phyloP scores from a whole-genome alignment of 768 basidiomycete genomes.

The Ephemerocybe angulata region DNA sequence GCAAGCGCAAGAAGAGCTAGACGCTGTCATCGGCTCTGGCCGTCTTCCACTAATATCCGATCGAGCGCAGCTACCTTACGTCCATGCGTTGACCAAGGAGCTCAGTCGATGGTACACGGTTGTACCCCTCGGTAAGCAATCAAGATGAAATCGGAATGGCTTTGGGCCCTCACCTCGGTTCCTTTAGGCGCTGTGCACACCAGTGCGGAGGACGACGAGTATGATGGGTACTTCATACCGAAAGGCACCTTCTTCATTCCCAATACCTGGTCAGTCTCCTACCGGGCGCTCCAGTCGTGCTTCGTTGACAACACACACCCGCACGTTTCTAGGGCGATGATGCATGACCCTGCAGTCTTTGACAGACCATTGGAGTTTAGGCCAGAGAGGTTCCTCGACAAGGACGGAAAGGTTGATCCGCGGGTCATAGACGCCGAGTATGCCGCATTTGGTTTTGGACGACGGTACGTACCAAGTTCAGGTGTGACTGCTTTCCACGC shows the following conservation, averaged over 20 bases:
- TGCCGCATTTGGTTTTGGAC: conserved; percentile 18
- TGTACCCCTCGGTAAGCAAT: conserved; percentile 4
- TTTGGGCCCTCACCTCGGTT: neutral
- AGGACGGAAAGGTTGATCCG: conserved; percentile 14
- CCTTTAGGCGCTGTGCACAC: conserved; percentile 7
- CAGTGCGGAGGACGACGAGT: conserved; percentile 9
- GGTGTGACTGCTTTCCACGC: neutral
- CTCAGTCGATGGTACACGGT: conserved; percentile 4
- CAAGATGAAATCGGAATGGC: neutral
- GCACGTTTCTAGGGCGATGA: conserved; percentile 12
- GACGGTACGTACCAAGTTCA: conserved; percentile 2
- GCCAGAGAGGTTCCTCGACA: conserved; percentile 25
- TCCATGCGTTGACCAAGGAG: conserved; percentile 8
- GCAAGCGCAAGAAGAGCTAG: conserved; percentile 5
- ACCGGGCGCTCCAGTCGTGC: neutral
- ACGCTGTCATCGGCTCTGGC: conserved; percentile 1
- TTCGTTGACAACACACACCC: neutral
- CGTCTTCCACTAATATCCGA: conserved; percentile 1
- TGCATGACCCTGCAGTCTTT: conserved; percentile 28
- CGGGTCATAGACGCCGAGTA: conserved; percentile 7
- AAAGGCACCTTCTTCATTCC: conserved; percentile 29
- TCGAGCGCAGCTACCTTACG: neutral
- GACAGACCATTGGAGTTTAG: conserved; percentile 30
- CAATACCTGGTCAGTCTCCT: conserved; percentile 24
- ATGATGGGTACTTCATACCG: conserved; percentile 12